Evolutionary conservation across 352 stramenopile genomes (phyloP), one percentile per base, ranked within the genome.

Genomic region (Phytophthora boehmeriae): DNA sequence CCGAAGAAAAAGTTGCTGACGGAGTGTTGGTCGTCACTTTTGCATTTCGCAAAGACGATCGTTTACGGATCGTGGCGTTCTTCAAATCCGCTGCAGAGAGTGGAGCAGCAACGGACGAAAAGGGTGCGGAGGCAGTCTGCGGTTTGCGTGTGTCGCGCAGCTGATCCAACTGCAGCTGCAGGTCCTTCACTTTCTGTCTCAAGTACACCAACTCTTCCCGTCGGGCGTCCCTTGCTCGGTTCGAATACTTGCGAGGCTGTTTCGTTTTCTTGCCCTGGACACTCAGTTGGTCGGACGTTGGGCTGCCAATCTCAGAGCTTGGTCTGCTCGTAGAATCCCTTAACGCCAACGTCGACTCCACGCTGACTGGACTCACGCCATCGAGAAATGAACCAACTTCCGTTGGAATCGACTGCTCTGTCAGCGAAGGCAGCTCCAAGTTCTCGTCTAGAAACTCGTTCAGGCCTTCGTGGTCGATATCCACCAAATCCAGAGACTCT

Each of bases 131-230:
- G 13, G 22, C 62, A 16, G 61, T 71, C 20, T 60, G 56, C 22
- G 53, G 47, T 49, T 77, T 75, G 38, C 50, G 45, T 4, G 51
- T 71, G 41, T 46, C 36, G 39, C 55, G 55, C 19, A 80, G 27
- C 52, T 71, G 38, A 14, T 59, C 57, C 46, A 77, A 50, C 22
- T 79, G 59, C 30, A 63, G 28, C 56, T 79, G 68, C 45, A 81
- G 55, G 30, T 76, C 62, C 30, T 52, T 65, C 30, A 75, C 63
- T 66, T 78, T 78, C 41, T 78, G 61, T 5, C 73, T 46, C 38
- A 81, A 41, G 32, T 75, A 74, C 28, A 78, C 52, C 19, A 81
- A 61, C 43, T 81, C 73, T 30, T 75, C 60, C 17, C 65, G 56
- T 4, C 61, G 55, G 0, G 66, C 69, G 28, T 77, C 69, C 45